Conservation (phyloP, 495 filamentous ascomycete genomes). For the Aspergillus wentii region DNA sequence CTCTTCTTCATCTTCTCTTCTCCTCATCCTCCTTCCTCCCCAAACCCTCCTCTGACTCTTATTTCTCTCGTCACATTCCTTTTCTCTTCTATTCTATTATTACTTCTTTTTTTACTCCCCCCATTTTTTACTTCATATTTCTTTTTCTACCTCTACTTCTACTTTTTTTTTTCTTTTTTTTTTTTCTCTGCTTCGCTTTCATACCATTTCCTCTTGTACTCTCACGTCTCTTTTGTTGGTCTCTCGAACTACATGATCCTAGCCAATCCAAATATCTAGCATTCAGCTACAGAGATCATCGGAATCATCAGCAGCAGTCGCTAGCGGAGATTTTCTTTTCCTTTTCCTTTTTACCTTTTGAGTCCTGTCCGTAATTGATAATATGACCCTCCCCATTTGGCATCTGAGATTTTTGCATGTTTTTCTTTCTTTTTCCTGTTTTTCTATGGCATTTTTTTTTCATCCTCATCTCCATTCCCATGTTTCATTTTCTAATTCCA, state of each 20-base stretch:
- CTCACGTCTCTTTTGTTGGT: constrained; percentile 34
- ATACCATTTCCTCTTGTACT: constrained; percentile 38
- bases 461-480: no score
- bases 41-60: background rate
- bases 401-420: background rate
- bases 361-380: constrained; percentile 15
- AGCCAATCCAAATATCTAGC: constrained; percentile 36
- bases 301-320: background rate
- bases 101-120: constrained; percentile 7
- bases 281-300: constrained; percentile 22
- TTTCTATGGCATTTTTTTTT: no score
- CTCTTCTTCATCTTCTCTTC: constrained; percentile 4
- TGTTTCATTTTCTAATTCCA: background rate
- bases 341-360: no score
- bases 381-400: constrained; percentile 1
- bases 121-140: constrained; percentile 9
- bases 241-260: constrained; percentile 34
- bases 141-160: constrained; percentile 9
- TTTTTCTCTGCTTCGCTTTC: constrained; percentile 10
- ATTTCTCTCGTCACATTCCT: constrained; percentile 12
- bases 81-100: constrained; percentile 5
- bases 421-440: background rate
- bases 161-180: constrained; percentile 4
- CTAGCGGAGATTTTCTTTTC: constrained; percentile 8
- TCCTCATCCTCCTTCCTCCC: constrained; percentile 10